Evolutionary conservation across 208 protist genomes (phyloP), one percentile per base, ranked within the genome.

Genomic region (Crithidia sp.): DNA sequence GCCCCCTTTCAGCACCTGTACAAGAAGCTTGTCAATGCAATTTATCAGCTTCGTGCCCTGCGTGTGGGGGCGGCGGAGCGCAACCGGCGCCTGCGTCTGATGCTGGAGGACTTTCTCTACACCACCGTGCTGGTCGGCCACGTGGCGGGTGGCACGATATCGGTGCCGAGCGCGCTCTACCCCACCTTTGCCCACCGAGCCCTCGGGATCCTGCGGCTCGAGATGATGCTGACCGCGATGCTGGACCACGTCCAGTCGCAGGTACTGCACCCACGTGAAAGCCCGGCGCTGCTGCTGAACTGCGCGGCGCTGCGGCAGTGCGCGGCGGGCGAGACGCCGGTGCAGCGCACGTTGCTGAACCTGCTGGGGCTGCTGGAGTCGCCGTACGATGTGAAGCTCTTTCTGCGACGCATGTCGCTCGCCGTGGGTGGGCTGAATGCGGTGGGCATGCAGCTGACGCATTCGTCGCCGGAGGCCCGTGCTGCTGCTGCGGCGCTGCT

Each of bases 331-430:
- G 70, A 81, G 14, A 71, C 67, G 8, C 69, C 77, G 52, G 69
- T 91, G 47, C 75, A 85, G 36, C 76, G 77, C 8, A 69, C 82
- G 12, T 70, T 95, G 19, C 60, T 85, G 37, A 55, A 71, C 9
- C 52, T 95, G 28, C 74, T 88, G n/a, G 17, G 28, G 4, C 39
- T 83, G 57, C 39, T 95, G n/a, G 44, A 77, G 7, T 73, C 79
- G 9, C 52, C 63, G 7, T 76, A 76, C 49, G 76, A 76, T 36
- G 77, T 92, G 60, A 73, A 88, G 47, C 40, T 87, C n/a, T 81
- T 95, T 52, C 81, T 95, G 41, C 79, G 86, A 10, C 85, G 87
- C 57, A 92, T 92, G 85, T 55, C 87, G n/a, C 41, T 89, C 0
- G 85, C 90, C 0, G 65, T 89, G 5, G 83, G 82, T 8, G 90